phyloP scores from a whole-genome alignment of 2,329 filamentous ascomycete genomes.

The Neonectria punicea region DNA sequence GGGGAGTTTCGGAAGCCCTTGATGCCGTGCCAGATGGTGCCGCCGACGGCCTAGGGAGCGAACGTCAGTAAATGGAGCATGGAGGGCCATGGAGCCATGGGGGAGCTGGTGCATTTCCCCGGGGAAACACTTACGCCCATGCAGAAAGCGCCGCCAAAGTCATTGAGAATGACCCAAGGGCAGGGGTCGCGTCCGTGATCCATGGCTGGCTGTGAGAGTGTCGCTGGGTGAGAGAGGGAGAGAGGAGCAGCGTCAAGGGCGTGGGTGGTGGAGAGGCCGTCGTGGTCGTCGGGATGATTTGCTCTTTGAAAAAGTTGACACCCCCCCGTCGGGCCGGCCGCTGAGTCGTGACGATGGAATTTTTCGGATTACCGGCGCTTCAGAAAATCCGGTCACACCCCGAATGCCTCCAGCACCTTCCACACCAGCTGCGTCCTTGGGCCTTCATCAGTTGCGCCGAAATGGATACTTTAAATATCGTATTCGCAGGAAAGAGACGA shows the following conservation, averaged over 20 bases:
- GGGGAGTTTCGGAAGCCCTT: constrained; percentile 93
- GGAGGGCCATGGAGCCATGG: constrained; percentile 11
- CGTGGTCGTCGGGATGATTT: constrained; percentile 24
- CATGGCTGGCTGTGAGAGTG: constrained; percentile 60
- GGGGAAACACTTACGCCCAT: constrained; percentile 80
- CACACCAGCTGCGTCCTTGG: background rate
- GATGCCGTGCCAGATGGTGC: constrained; percentile 94
- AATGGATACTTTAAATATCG: background rate
- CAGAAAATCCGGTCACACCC: constrained; percentile 22
- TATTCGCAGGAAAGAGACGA: background rate
- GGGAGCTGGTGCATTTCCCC: background rate
- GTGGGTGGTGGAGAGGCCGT: constrained; percentile 16
- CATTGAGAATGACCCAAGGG: constrained; percentile 95
- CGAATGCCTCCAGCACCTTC: constrained; percentile 20
- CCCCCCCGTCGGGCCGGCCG: constrained; percentile 25
- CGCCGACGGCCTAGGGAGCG: constrained; percentile 73
- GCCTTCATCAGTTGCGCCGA: background rate
- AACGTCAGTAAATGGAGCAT: background rate
- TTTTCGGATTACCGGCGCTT: constrained; percentile 28
- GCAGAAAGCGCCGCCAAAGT: constrained; percentile 95
- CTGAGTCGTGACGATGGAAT: constrained; percentile 18
- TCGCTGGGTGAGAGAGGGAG: constrained; percentile 1
- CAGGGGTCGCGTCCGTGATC: constrained; percentile 98
- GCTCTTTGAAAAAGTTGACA: constrained; percentile 31
- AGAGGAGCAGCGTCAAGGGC: constrained; percentile 7